Evolutionary conservation across 2,329 filamentous ascomycete species (phyloP).

Genomic region (Rasamsonia emersonii): DNA sequence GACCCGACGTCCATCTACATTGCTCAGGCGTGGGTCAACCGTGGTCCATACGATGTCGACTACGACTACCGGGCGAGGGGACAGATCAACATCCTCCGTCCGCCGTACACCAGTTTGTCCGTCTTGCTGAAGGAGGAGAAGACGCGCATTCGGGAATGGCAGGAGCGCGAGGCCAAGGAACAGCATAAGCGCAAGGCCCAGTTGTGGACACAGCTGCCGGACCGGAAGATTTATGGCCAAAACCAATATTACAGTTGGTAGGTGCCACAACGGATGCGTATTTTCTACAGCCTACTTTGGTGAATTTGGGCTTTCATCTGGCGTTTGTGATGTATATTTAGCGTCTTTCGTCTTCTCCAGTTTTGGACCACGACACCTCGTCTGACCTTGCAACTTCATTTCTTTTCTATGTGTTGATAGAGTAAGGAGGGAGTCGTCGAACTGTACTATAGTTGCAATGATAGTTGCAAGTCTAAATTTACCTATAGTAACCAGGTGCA

Average conservation of each 20-base stretch:
- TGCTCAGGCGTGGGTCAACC: conserved; percentile 85
- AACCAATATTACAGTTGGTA: conserved; percentile 91
- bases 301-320: too few species aligned
- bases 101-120: conserved; percentile 66
- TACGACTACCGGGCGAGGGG: conserved; percentile 71
- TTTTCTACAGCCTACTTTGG: too few species aligned
- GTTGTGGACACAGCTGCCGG: conserved; percentile 80
- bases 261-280: too few species aligned
- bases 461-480: too few species aligned
- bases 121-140: conserved; percentile 88
- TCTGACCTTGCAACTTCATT: too few species aligned
- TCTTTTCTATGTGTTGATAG: too few species aligned
- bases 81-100: conserved; percentile 56
- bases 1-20: conserved; percentile 83
- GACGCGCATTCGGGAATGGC: conserved; percentile 70
- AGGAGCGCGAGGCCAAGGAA: conserved; percentile 69
- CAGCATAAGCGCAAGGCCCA: conserved; percentile 65
- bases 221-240: conserved; percentile 74
- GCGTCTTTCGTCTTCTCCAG: too few species aligned
- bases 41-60: conserved; percentile 54
- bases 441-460: too few species aligned
- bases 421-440: too few species aligned
- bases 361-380: too few species aligned
- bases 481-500: too few species aligned
- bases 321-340: too few species aligned